Evolutionary conservation across 192 early-diverging fungal species (phyloP).

Genomic region (Mortierella antarctica): DNA sequence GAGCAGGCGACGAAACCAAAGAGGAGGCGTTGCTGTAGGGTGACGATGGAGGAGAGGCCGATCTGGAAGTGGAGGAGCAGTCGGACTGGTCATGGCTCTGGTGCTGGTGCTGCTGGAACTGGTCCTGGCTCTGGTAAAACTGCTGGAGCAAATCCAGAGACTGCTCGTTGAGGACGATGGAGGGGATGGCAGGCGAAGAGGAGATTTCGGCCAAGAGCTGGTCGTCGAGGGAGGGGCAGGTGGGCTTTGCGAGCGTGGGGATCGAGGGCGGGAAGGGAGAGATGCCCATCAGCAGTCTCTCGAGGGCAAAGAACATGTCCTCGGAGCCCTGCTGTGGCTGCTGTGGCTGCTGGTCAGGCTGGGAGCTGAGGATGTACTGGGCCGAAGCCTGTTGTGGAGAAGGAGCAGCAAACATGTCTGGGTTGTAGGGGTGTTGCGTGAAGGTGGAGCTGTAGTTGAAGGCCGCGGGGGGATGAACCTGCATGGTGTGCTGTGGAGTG

Average conservation of each 20-base stretch:
- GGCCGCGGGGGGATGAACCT: slow-evolving; percentile 23
- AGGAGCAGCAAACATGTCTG: slow-evolving; percentile 43
- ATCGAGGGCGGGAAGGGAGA: slow-evolving; percentile 50
- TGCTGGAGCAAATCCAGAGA: slow-evolving; percentile 49
- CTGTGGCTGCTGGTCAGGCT: slow-evolving; percentile 13
- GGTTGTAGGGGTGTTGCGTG: slow-evolving; percentile 43
- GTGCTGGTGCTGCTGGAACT: not conserved
- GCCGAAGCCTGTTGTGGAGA: slow-evolving; percentile 15
- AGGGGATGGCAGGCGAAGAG: slow-evolving; percentile 19
- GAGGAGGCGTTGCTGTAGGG: slow-evolving; percentile 44
- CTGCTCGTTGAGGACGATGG: slow-evolving; percentile 50
- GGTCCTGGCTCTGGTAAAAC: slow-evolving; percentile 36
- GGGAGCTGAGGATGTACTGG: slow-evolving; percentile 32
- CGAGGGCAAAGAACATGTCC: slow-evolving; percentile 49
- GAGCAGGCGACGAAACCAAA: slow-evolving; percentile 34
- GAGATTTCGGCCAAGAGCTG: slow-evolving; percentile 32
- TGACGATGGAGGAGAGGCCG: slow-evolving; percentile 37
- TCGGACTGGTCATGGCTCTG: slow-evolving; percentile 17
- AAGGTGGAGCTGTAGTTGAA: slow-evolving; percentile 8
- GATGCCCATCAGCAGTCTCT: slow-evolving; percentile 53
- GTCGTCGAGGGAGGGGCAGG: slow-evolving; percentile 52
- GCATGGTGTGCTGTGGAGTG: slow-evolving; percentile 18
- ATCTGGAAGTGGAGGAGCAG: slow-evolving; percentile 41
- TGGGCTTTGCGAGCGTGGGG: slow-evolving; percentile 51
- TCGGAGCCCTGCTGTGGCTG: slow-evolving; percentile 24